Evolutionary conservation across 345 rosid species (phyloP).

Genomic region (Trapa incisa): DNA sequence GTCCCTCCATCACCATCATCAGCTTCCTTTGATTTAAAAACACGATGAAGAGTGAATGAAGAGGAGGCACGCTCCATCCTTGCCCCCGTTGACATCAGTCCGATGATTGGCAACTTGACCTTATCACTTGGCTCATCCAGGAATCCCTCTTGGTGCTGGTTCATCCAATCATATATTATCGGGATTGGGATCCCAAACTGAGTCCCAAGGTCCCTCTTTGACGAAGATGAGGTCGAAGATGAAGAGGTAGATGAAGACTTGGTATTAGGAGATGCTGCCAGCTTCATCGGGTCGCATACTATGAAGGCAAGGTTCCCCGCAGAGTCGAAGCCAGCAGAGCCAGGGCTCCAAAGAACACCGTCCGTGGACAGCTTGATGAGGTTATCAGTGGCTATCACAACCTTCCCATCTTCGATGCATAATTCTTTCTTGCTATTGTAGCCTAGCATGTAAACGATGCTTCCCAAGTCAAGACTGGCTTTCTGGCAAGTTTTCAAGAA

Average conservation of each 20-base stretch:
- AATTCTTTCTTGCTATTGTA: slow-evolving; percentile 49
- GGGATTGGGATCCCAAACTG: slow-evolving; percentile 95
- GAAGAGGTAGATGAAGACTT: slow-evolving; percentile 52
- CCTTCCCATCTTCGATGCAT: slow-evolving; percentile 76
- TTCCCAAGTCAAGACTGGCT: slow-evolving; percentile 68
- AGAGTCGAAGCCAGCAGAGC: slow-evolving; percentile 90
- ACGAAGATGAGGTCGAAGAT: slow-evolving; percentile 51
- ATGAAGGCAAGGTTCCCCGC: slow-evolving; percentile 92
- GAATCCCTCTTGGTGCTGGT: slow-evolving; percentile 97
- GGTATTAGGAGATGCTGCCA: slow-evolving; percentile 74
- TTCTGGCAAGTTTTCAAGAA: slow-evolving; percentile 71
- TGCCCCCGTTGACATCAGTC: slow-evolving; percentile 85
- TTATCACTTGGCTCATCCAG: slow-evolving; percentile 65
- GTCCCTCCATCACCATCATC: slow-evolving; percentile 33
- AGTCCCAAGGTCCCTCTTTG: slow-evolving; percentile 52
- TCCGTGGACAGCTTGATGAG: slow-evolving; percentile 78
- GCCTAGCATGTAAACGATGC: slow-evolving; percentile 63
- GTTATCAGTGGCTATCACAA: slow-evolving; percentile 86
- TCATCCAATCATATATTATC: slow-evolving; percentile 82
- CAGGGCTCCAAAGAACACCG: slow-evolving; percentile 70
- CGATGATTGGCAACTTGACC: slow-evolving; percentile 73
- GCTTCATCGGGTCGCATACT: slow-evolving; percentile 94
- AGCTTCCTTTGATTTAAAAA: slow-evolving; percentile 55
- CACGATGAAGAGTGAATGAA: slow-evolving; percentile 70
- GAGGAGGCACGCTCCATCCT: slow-evolving; percentile 81